Percentiles rank a stretch among this genome's conserved stretches.
These are phyloP conservation scores for Endoconidiophora laricicola DNA, from an alignment of 2,329 filamentous ascomycete genomes.

Conservation along the genomic window DNA sequence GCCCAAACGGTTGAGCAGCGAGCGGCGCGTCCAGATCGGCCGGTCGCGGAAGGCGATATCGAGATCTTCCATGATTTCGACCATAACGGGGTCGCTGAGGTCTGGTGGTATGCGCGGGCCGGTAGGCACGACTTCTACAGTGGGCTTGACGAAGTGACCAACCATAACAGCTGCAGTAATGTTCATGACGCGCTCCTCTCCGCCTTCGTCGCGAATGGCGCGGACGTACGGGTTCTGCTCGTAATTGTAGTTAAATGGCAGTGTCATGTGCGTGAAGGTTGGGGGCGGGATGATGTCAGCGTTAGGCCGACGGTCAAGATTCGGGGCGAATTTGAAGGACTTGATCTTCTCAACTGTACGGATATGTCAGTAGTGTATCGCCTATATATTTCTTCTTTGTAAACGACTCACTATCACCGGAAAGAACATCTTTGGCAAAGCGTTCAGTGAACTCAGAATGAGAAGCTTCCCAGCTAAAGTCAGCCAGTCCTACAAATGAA, in stretches of 20 bases:
- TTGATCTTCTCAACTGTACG: slow-evolving; percentile 32
- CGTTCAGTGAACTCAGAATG: slow-evolving; percentile 53
- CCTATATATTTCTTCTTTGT: background rate
- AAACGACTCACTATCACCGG: slow-evolving; percentile 43
- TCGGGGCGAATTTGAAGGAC: slow-evolving; percentile 49
- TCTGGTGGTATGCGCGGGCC: slow-evolving; percentile 45
- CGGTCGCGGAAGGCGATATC: slow-evolving; percentile 50
- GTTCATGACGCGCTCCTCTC: slow-evolving; percentile 36
- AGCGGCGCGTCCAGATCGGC: slow-evolving; percentile 75
- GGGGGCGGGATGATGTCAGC: slow-evolving; percentile 66
- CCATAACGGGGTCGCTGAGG: slow-evolving; percentile 43
- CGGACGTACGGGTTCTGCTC: slow-evolving; percentile 70
- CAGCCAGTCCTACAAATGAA: slow-evolving; percentile 42
- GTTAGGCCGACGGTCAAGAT: slow-evolving; percentile 39
- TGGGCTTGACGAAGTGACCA: slow-evolving; percentile 40
- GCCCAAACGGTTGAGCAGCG: slow-evolving; percentile 56
- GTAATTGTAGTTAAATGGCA: slow-evolving; percentile 68
- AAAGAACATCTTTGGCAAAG: slow-evolving; percentile 53
- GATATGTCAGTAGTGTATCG: slow-evolving; percentile 14
- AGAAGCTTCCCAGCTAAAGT: slow-evolving; percentile 67
- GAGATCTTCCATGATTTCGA: slow-evolving; percentile 47
- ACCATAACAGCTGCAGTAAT: slow-evolving; percentile 41
- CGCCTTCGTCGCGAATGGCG: slow-evolving; percentile 38
- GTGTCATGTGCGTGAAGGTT: slow-evolving; percentile 53
- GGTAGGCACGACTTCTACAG: slow-evolving; percentile 43